Conservation (phyloP, 768 basidiomycete species). For the Boletus sp. region DNA sequence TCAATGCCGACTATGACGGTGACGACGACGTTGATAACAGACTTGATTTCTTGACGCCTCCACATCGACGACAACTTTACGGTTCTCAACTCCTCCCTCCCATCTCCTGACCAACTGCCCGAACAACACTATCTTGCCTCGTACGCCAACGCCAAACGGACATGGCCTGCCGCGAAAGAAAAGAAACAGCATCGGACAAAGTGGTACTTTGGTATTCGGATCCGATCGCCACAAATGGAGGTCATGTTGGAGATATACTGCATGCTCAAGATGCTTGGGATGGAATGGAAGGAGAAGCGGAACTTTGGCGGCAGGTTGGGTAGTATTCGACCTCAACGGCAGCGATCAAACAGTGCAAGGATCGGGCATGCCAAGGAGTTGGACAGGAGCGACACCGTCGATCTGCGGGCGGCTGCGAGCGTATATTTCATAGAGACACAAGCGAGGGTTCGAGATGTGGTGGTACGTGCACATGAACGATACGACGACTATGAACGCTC, state of each 20-base stretch:
- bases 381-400: constrained; percentile 58
- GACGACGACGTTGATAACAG: constrained; percentile 61
- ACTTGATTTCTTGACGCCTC: constrained; percentile 47
- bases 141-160: constrained; percentile 52
- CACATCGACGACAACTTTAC: constrained; percentile 60
- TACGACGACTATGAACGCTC: background rate
- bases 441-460: constrained; percentile 85
- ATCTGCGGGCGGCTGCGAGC: constrained; percentile 65
- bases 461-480: constrained; percentile 53
- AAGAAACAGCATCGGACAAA: constrained; percentile 79
- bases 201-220: constrained; percentile 98
- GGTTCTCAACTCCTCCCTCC: constrained; percentile 86
- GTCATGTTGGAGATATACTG: constrained; percentile 99
- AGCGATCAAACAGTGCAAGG: constrained; percentile 35
- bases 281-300: constrained; percentile 97
- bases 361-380: constrained; percentile 63
- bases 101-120: constrained; percentile 59
- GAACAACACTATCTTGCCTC: constrained; percentile 73
- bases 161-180: constrained; percentile 46
- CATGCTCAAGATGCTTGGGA: constrained; percentile 82
- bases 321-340: constrained; percentile 39
- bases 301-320: constrained; percentile 74
- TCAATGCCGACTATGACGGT: constrained; percentile 41
- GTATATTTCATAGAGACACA: constrained; percentile 95
- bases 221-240: constrained; percentile 94